Base-by-base conservation (phyloP, 176 grass and related monocot species). In the Hsuehochloa calcarea region DNA sequence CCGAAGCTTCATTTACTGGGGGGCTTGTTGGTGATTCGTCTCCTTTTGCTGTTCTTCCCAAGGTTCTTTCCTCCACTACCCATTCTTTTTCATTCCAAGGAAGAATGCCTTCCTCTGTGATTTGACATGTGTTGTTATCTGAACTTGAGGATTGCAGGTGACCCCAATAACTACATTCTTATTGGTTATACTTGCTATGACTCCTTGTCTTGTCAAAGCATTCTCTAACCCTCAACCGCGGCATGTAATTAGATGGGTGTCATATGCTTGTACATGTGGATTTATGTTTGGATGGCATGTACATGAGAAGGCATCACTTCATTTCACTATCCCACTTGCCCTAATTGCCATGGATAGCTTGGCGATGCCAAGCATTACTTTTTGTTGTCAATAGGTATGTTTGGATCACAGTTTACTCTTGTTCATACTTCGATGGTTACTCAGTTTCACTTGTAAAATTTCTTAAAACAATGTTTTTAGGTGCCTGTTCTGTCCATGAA, bases 231-330 rank as follows among this genome's bases (percentile, higher is more conserved):
- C 96, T 5, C 90, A 94, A 80, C 80, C 85, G 25, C 93, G 69
- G 61, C 78, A 98, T 72, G 86, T 97, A 74, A 79, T 95, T 81
- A 94, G 93, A 95, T 95, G 91, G 95, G 85, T 91, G 23, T 77
- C 93, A 16, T 95, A 97, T 87, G 87, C 91, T 49, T 93, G 79
- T 75, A 90, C 92, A 65, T 98, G 95, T 74, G 93, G 95, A 35
- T 98, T 98, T 85, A 97, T 97, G 84, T 97, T 97, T 80, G 95
- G 95, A 74, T 97, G 92, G 95, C 95, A 97, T 84, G 92, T 94
- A 56, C 95, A 97, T 80, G 95, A 97, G 79, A 97, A 97, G 84
- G 92, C 95, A 84, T 94, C 95, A 65, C 91, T 97, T 89, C 95
- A 97, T 91, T 93, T 97, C 67, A 89, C 86, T 34, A 49, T 94